These are phyloP conservation scores for Chalara sp. DNA, from an alignment of 2,329 filamentous ascomycete species.

Conservation along the genomic window DNA sequence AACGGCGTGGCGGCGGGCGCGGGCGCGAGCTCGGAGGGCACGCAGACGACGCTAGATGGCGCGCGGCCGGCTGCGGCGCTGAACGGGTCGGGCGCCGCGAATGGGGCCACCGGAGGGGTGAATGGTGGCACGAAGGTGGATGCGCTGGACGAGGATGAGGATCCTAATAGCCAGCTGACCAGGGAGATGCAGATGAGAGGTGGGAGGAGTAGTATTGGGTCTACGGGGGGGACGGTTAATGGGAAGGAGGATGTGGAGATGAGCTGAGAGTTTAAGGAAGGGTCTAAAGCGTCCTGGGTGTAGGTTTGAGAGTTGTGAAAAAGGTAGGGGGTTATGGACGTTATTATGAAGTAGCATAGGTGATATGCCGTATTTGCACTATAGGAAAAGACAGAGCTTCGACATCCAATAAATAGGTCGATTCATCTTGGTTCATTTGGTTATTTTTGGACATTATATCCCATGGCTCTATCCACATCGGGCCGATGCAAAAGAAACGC, in stretches of 20 bases:
- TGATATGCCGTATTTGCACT: no score
- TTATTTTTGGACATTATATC: no score
- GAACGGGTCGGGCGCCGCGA: not conserved
- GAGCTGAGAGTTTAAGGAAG: not conserved
- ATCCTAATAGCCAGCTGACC: slow-evolving; percentile 24
- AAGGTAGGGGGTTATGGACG: no score
- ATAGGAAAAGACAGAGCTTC: no score
- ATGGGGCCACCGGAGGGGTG: slow-evolving; percentile 11
- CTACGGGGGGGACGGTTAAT: not conserved
- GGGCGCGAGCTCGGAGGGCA: slow-evolving; percentile 4
- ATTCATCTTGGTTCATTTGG: no score
- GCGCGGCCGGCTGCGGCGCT: slow-evolving; percentile 11
- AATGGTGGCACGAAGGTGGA: not conserved
- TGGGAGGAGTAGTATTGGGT: not conserved
- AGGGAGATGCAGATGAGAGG: slow-evolving; percentile 21
- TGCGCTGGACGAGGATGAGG: slow-evolving; percentile 15
- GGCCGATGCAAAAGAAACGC: not conserved
- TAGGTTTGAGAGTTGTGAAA: no score
- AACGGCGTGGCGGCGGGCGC: not conserved
- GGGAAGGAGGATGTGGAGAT: not conserved
- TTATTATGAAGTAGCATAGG: no score
- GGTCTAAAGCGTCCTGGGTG: no score
- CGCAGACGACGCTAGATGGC: slow-evolving; percentile 26
- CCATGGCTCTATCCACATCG: no score
- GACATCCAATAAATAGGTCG: no score